Evolutionary conservation across 1,139 yeast species (phyloP).

Genomic region (Saccharomycopsis hybrid): DNA sequence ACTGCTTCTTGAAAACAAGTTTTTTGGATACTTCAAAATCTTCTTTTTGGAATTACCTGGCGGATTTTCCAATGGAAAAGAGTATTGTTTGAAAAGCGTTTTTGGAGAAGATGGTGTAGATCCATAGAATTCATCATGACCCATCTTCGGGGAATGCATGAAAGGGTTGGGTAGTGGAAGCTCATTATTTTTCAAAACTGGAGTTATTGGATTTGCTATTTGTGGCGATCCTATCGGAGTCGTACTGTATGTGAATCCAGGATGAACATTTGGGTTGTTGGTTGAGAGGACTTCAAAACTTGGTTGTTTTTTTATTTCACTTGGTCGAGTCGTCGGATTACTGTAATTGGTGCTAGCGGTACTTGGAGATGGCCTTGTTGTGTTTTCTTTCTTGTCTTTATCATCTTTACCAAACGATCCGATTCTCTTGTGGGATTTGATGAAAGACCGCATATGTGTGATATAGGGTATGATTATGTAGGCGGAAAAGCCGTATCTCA

Average conservation of each 20-base stretch:
- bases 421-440: conserved; percentile 19
- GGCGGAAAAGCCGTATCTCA: too few species aligned
- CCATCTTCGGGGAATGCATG: conserved; percentile 1
- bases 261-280: conserved; percentile 14
- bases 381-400: conserved; percentile 6
- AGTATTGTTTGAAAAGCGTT: conserved; percentile 6
- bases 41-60: conserved; percentile 7
- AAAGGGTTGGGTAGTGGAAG: conserved; percentile 1
- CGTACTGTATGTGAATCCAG: neutral
- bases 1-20: conserved; percentile 15
- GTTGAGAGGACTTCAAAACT: conserved; percentile 20
- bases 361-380: neutral
- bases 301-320: neutral
- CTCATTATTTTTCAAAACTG: neutral
- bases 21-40: conserved; percentile 18
- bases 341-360: neutral
- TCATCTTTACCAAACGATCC: conserved; percentile 21
- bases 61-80: conserved; percentile 2
- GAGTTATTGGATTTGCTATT: neutral
- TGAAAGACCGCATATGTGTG: conserved; percentile 20
- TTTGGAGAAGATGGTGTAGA: conserved; percentile 12
- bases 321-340: neutral
- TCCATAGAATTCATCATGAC: neutral
- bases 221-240: neutral
- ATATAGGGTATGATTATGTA: neutral